Evolutionary conservation across 1,284 basidiomycete genomes (phyloP).

Genomic region (Ganoderma meredithae): DNA sequence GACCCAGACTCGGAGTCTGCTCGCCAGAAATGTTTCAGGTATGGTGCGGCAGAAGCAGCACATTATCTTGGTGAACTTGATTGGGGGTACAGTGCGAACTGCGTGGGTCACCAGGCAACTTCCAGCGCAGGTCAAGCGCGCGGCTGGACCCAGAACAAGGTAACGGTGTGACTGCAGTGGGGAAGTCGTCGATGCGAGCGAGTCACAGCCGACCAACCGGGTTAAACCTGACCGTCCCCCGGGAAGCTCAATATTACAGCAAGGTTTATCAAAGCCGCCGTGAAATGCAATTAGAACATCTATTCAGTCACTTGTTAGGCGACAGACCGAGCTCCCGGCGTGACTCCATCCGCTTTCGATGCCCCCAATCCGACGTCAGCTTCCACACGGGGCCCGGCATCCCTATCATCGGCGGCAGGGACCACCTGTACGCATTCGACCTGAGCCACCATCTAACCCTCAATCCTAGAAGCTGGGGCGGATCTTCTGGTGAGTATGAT

Average conservation of each 20-base stretch:
- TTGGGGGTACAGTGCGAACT: too few relatives aligned
- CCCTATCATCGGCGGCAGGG: background rate
- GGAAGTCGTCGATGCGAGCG: too few relatives aligned
- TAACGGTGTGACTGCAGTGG: too few relatives aligned
- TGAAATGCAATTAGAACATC: background rate
- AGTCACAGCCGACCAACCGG: too few relatives aligned
- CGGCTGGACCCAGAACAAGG: too few relatives aligned
- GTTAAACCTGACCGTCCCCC: too few relatives aligned
- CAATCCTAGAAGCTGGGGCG: background rate
- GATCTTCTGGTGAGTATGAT: conserved; percentile 1
- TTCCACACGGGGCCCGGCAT: background rate
- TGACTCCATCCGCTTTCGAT: background rate
- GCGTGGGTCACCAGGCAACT: too few relatives aligned
- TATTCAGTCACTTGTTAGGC: background rate
- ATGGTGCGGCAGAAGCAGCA: too few relatives aligned
- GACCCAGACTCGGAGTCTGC: too few relatives aligned
- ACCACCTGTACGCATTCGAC: background rate
- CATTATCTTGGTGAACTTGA: too few relatives aligned
- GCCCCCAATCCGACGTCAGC: background rate
- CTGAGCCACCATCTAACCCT: background rate
- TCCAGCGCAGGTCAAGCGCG: too few relatives aligned
- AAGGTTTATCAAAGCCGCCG: background rate
- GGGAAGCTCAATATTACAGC: background rate
- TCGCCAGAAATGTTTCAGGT: too few relatives aligned
- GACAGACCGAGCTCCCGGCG: background rate